These are phyloP conservation scores for Debaryomyces hansenii DNA, from an alignment of 805 yeast genomes.

Conservation along the genomic window DNA sequence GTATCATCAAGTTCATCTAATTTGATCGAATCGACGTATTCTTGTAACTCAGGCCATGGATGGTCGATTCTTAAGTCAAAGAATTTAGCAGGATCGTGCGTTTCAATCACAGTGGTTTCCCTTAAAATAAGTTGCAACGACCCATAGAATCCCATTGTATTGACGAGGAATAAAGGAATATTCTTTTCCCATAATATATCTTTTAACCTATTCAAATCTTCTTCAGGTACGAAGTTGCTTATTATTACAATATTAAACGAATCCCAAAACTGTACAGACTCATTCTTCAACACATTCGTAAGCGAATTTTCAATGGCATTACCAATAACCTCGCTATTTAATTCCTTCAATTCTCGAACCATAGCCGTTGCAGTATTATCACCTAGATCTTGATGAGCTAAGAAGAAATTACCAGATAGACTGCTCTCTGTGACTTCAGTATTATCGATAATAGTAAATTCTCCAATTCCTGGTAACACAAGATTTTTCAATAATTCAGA, in stretches of 20 bases:
- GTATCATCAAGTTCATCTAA: constrained; percentile 44
- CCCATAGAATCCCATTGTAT: constrained; percentile 67
- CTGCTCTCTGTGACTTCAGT: constrained; percentile 40
- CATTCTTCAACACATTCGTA: constrained; percentile 8
- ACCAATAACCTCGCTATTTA: constrained; percentile 61
- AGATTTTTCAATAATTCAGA: constrained; percentile 77
- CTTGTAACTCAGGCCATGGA: constrained; percentile 71
- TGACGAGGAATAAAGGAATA: constrained; percentile 56
- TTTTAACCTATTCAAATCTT: constrained; percentile 25
- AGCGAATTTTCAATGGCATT: constrained; percentile 15
- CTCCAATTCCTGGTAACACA: constrained; percentile 71
- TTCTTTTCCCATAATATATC: constrained; percentile 39
- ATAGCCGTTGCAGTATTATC: constrained; percentile 38
- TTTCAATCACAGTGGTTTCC: constrained; percentile 70
- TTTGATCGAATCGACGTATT: constrained; percentile 51
- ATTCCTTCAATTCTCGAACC: constrained; percentile 44
- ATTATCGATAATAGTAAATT: constrained; percentile 58
- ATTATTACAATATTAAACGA: constrained; percentile 52
- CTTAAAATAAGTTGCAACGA: constrained; percentile 48
- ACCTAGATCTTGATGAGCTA: constrained; percentile 47
- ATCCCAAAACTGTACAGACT: constrained; percentile 40
- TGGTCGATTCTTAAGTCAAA: constrained; percentile 65
- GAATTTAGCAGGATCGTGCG: constrained; percentile 63
- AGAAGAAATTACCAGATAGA: constrained; percentile 62
- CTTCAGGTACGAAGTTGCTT: constrained; percentile 24